Percentiles rank a stretch among this genome's conserved stretches.
Conservation (phyloP, 176 grass and related monocot genomes). For the Juncus effusus region DNA sequence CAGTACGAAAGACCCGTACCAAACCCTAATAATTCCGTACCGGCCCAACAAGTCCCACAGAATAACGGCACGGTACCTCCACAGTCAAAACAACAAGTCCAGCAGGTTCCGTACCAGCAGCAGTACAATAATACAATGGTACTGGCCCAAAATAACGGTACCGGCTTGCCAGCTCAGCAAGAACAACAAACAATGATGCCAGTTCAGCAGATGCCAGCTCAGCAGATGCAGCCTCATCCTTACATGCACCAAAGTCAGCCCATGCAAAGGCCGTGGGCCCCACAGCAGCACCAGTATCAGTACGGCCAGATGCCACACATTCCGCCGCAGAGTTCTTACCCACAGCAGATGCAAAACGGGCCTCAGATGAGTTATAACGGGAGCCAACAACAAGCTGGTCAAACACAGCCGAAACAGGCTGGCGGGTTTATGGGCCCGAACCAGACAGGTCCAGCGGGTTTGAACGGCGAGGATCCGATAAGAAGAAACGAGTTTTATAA, state of each 20-base stretch:
- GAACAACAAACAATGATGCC: constrained; percentile 36
- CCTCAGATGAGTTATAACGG: constrained; percentile 20
- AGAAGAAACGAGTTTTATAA: constrained; percentile 51
- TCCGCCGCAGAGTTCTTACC: constrained; percentile 31
- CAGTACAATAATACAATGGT: constrained; percentile 7
- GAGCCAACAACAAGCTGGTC: neutral
- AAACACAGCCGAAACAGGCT: neutral
- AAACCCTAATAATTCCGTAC: constrained; percentile 15
- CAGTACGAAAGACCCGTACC: constrained; percentile 82
- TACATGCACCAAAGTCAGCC: constrained; percentile 39
- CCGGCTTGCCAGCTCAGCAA: constrained; percentile 25
- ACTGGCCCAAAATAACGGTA: constrained; percentile 27
- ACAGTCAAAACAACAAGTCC: neutral
- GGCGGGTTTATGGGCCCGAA: neutral
- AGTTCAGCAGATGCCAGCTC: constrained; percentile 39
- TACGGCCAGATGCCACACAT: constrained; percentile 42
- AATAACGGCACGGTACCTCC: neutral
- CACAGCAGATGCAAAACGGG: constrained; percentile 27
- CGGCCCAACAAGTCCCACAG: neutral
- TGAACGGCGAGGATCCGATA: constrained; percentile 39
- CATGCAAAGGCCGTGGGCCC: constrained; percentile 40
- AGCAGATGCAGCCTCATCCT: constrained; percentile 39
- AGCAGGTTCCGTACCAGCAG: constrained; percentile 26
- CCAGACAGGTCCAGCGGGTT: constrained; percentile 14
- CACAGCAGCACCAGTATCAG: constrained; percentile 55